Evolutionary conservation across 345 rosid species (phyloP), one percentile per base, ranked within the genome.

Genomic region (Lenwebbia sp.): DNA sequence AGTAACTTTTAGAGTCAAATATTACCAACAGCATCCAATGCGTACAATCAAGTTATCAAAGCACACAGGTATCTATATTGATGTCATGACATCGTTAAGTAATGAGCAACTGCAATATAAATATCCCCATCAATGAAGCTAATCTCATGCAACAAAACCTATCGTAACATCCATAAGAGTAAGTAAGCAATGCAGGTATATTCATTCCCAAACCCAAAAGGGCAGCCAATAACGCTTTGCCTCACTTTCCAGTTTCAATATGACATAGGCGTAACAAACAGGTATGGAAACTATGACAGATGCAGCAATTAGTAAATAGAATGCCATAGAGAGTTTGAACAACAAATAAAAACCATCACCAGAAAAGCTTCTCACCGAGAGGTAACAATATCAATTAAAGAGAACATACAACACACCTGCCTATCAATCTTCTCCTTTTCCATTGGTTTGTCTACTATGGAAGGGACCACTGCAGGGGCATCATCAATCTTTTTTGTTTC

Each of bases 371-470:
- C 78, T 33, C 7, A 70, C 44, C 25, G 40, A 70, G 78, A 33
- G 78, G 44, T 70, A 70, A 9, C 47, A 17, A 9, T 2, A 22
- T 17, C 47, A 70, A 70, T 7, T 25, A 10, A 26, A 41, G 5
- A 60, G 37, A 10, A n/a, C 56, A 58, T 13, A 55, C 76, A 17
- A n/a, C 70, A 54, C 88, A 96, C 99, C 95, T 97, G 94, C 90
- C 99, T 92, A 86, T 95, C 98, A 47, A 95, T 90, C 90, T 92
- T 94, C 89, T 93, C 91, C 9, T 89, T 93, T 88, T 91, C 94
- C 75, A 83, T 85, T 51, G 83, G 86, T 86, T 91, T 91, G 84
- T 84, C 90, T 82, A 83, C 87, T 82, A 65, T 86, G 51, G 85
- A 86, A 55, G 93, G 86, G 90, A 90, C 88, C 74, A 85, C 86